Conservation (phyloP, 2,329 filamentous ascomycete species). For the Ascocoryne sarcoides region DNA sequence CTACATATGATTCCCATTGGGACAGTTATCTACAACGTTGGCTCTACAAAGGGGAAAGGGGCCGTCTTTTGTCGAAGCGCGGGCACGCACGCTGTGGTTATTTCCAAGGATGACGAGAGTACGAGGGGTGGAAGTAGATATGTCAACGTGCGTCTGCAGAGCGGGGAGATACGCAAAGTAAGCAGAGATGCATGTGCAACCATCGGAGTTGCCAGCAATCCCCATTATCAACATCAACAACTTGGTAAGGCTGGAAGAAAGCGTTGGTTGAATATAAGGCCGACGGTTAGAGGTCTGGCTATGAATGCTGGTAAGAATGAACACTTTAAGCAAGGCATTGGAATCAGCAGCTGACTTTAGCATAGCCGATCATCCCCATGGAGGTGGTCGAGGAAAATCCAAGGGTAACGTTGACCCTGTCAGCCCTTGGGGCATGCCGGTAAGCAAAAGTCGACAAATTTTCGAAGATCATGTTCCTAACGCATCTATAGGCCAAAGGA, state of each 20-base stretch:
- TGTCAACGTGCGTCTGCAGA: conserved; percentile 80
- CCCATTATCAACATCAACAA: conserved; percentile 80
- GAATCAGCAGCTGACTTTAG: conserved; percentile 15
- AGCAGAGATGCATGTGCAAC: conserved; percentile 91
- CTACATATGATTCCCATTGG: conserved; percentile 93
- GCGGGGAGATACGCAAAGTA: conserved; percentile 83
- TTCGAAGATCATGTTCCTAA: too few species aligned
- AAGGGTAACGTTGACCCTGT: conserved; percentile 96
- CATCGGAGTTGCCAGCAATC: conserved; percentile 88
- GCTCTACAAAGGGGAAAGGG: conserved; percentile 60
- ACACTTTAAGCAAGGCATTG: neutral
- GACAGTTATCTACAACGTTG: conserved; percentile 87
- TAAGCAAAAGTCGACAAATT: conserved; percentile 48
- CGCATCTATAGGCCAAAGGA: conserved; percentile 57
- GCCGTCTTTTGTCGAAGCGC: conserved; percentile 93
- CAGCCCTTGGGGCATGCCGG: conserved; percentile 91
- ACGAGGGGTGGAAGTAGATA: conserved; percentile 59
- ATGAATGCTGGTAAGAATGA: conserved; percentile 79
- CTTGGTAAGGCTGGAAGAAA: conserved; percentile 92
- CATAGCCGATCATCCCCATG: conserved; percentile 86
- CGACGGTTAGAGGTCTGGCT: conserved; percentile 91
- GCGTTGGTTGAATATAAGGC: conserved; percentile 87
- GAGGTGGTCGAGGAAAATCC: conserved; percentile 97
- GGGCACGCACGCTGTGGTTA: conserved; percentile 80
- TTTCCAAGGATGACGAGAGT: conserved; percentile 78